Conservation (phyloP, 169 alveolate genomes). For the Neospora caninum region DNA sequence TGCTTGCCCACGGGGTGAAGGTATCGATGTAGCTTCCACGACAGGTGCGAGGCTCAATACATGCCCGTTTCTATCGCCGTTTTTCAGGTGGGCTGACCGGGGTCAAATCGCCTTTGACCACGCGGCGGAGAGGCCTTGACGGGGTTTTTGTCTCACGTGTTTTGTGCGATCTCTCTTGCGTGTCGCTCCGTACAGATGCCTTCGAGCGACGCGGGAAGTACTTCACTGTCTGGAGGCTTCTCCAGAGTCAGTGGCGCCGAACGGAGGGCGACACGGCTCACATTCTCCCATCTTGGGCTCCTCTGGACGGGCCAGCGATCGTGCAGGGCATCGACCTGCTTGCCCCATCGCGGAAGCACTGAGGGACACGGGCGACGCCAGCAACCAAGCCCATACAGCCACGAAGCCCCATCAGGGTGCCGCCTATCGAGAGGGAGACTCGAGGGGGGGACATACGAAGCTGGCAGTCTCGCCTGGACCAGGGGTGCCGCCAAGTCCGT, state of each 20-base stretch:
- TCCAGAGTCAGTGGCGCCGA: background rate
- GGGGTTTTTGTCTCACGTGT: no score
- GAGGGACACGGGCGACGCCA: background rate
- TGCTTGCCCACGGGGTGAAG: no score
- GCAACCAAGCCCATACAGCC: background rate
- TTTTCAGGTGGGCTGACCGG: no score
- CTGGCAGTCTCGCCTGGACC: background rate
- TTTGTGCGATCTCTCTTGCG: no score
- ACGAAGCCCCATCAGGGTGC: background rate
- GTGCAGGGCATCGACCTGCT: background rate
- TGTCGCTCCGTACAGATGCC: background rate
- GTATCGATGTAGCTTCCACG: no score
- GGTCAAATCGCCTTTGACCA: no score
- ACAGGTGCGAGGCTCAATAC: no score
- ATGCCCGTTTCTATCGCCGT: no score
- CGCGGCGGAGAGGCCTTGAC: no score
- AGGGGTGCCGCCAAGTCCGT: background rate
- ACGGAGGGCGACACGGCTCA: background rate
- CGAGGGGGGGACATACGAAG: background rate
- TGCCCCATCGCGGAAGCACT: background rate
- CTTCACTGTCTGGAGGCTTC: slow-evolving; percentile 16
- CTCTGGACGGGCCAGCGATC: background rate
- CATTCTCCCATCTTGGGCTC: background rate
- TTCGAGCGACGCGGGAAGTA: slow-evolving; percentile 19
- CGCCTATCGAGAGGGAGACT: background rate